Base-by-base conservation (phyloP, 192 early-diverging fungal genomes). In the Podila epicladia region DNA sequence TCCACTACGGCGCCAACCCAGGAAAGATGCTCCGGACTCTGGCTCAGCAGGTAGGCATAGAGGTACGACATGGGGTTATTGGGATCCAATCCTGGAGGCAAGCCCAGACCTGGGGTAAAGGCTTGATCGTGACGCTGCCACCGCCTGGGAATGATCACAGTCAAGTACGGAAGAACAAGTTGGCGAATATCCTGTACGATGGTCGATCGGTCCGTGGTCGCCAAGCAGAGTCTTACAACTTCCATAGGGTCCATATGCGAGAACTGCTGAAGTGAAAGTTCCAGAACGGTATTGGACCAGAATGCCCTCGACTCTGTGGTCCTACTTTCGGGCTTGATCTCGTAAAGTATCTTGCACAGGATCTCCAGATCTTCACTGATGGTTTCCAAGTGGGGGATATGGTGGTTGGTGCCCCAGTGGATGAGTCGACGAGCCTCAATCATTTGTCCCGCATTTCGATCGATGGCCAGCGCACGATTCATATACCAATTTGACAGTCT, bases 401-500 rank as follows among this genome's bases (percentile, higher is more conserved):
- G 66, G 63, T 86, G 85, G 12, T 74, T 69, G 15, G 72, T 83
- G 31, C 88, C 92, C 58, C 87, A 73, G 31, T 77, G 87, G 29
- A 91, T 72, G 28, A 93, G 65, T 33, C 80, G 83, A 4, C 91
- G 79, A 4, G 90, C 91, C 35, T 89, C 77, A 31, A 86, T 84
- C 19, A 84, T 73, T 57, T 86, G 82, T 19, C 91, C 92, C 5
- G 87, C 74, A 20, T 71, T 63, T 13, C 58, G 71, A 58, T 93
- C 92, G 35, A 91, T 89, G 9, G 82, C 82, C 7, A 79, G 79
- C 13, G 89, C 86, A 13, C 92, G 85, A 19, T 85, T 65, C 32
- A 73, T 77, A 72, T 92, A 93, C 91, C 91, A 93, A 6, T 89
- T 51, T 13, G 89, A 83, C 37, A 92, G 83, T 6, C 63, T 57